Evolutionary conservation across 140 eudicot species (phyloP), one percentile per base, ranked within the genome.

Genomic region (Flaveria floridana): DNA sequence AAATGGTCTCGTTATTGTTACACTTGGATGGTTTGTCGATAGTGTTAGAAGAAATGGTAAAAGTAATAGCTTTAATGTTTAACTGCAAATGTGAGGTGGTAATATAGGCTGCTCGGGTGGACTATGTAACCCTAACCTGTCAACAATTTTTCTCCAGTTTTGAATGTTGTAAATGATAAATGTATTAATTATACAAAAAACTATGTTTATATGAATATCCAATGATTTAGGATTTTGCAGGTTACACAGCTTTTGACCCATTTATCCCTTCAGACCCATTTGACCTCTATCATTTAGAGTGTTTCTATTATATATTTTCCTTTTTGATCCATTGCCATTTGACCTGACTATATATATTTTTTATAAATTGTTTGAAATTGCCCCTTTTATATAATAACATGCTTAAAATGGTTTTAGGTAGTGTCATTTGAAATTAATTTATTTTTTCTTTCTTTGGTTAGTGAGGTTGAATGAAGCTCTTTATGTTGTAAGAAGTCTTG

Each of bases 11-110:
- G 76, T 85, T 76, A 77, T 94, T 14, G 96, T 94, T 66, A 86
- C 95, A 3, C 84, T 94, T 19, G 94, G 94, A 67, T 94, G 99
- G 99, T 94, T 94, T 79, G 86, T 94, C 73, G 99, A 94, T 77
- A 87, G 97, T 19, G 91, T 86, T 58, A 88, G 78, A 76, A 85
- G 75, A 76, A 90, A 90, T 62, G 96, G 97, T 89, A 89, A 87
- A 76, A 57, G 16, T 23, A 19, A 39, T 52, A 41, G 76, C 46
- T 26, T 68, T 65, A 9, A 70, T 39, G 20, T 71, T 58, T 13
- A 44, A 59, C 25, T 15, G 10, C n/a, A 57, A 41, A 21, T 15
- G 61, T 73, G 18, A 15, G 76, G 51, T 53, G 65, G 65, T 23
- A 23, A 71, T 46, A 44, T 23, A 11, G n/a, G 57, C 18, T 1